Evolutionary conservation across 176 grass and related monocot species (phyloP), one percentile per base, ranked within the genome.

Genomic region (Phoenix roebelenii): DNA sequence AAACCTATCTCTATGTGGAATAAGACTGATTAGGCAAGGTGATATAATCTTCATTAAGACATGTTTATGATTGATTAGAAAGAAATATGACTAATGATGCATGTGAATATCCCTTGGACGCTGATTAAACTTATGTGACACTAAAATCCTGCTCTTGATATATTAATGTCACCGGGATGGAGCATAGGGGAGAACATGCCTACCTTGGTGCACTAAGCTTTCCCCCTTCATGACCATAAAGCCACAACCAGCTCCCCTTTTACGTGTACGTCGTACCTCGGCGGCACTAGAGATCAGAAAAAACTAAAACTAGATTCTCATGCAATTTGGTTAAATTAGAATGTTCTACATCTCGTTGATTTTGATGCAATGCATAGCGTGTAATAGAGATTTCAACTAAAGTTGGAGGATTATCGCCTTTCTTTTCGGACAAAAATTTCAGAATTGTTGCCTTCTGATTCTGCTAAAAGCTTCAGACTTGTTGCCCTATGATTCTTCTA

Each of bases 171-270:
- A 24, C 52, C 20, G 53, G 28, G 23, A 24, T 19, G 49, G 52
- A 49, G 26, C 39, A 28, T 53, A 16, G 55, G 44, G 35, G 56
- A 25, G 61, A 57, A 49, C 44, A 67, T 18, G 54, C 49, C 22
- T 51, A 63, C 22, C 57, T 55, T 55, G 51, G 50, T 75, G 78
- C 78, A 80, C 71, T 80, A 74, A 32, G 53, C 49, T 74, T 69
- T 72, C 58, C 23, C 28, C 73, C 73, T 23, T 51, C 26, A 28
- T 28, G 26, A 4, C 26, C 26, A 28, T 16, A 29, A 15, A 54
- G 5, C 52, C 52, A 54, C 52, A 15, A 54, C 52, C 18, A 54
- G 15, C 52, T 20, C n/a, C 52, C 26, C 16, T 54, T 16, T 17
- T 18, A 54, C 52, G 52, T 54, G 52, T n/a, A 16, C 52, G 52